These are phyloP conservation scores for Marchantia paleacea DNA, from an alignment of 225 moss, liverwort and hornwort species.

Conservation along the genomic window DNA sequence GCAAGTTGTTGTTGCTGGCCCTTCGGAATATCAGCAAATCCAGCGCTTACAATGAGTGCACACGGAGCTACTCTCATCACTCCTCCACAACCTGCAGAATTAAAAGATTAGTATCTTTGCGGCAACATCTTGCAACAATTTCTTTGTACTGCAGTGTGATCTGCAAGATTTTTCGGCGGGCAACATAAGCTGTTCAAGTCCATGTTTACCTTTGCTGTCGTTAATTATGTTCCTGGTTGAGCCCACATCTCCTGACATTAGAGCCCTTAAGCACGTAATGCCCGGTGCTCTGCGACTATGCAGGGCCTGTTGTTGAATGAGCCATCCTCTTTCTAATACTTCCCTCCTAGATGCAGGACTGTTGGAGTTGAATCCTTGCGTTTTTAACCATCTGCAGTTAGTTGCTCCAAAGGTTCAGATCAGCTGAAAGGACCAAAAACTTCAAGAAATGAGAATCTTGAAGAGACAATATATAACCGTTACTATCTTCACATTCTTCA, in stretches of 20 bases:
- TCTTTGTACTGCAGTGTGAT: neutral
- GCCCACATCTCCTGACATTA: conserved; percentile 25
- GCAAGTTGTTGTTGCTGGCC: conserved; percentile 14
- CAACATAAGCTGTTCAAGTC: neutral
- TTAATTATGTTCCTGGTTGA: conserved; percentile 19
- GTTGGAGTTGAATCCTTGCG: conserved; percentile 18
- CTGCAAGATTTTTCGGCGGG: neutral
- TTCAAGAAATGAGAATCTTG: neutral
- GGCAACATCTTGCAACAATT: neutral
- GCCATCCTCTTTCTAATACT: conserved; percentile 23
- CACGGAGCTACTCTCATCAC: conserved; percentile 28
- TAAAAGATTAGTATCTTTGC: neutral
- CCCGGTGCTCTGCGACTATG: conserved; percentile 26
- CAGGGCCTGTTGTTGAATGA: conserved; percentile 24
- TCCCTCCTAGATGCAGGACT: conserved; percentile 11
- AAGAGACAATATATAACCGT: neutral
- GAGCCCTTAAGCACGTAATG: conserved; percentile 22
- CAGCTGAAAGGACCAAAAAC: neutral
- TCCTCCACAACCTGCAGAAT: conserved; percentile 24
- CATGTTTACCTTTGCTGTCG: conserved; percentile 28
- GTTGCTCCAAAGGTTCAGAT: neutral
- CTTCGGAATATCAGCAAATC: conserved; percentile 6
- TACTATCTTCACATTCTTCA: neutral
- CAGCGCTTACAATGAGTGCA: conserved; percentile 13
- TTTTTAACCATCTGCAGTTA: conserved; percentile 29